Evolutionary conservation across 1,284 basidiomycete species (phyloP).

Genomic region (Ceratobasidium sp.): DNA sequence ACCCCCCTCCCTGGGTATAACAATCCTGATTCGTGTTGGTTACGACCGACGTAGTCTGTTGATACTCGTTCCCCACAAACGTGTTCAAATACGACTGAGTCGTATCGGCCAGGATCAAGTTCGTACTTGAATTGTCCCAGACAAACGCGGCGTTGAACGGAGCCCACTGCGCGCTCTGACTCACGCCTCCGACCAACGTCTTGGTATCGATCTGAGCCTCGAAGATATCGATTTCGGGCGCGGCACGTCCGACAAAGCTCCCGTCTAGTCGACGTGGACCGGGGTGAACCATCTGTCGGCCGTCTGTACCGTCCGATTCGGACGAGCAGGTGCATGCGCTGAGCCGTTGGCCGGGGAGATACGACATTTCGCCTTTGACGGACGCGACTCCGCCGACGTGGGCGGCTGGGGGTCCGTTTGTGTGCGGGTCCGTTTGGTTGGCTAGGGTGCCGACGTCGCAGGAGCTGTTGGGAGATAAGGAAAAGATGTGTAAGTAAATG

Average conservation of each 20-base stretch:
- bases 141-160: constrained; percentile 63
- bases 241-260: constrained; percentile 75
- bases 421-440: constrained; percentile 54
- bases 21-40: constrained; percentile 62
- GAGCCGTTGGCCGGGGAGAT: constrained; percentile 84
- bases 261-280: constrained; percentile 73
- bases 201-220: constrained; percentile 53
- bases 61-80: constrained; percentile 69
- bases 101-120: constrained; percentile 62
- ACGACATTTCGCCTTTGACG: constrained; percentile 65
- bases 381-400: constrained; percentile 55
- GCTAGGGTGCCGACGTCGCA: constrained; percentile 64
- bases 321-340: constrained; percentile 80
- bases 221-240: constrained; percentile 60
- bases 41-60: constrained; percentile 75
- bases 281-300: constrained; percentile 69
- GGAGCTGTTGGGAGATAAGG: constrained; percentile 24
- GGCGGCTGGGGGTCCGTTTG: constrained; percentile 54
- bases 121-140: constrained; percentile 50
- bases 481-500: too few relatives aligned
- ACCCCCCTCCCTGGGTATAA: constrained; percentile 62
- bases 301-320: constrained; percentile 46
- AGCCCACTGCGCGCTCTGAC: constrained; percentile 67
- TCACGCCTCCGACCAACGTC: constrained; percentile 63
- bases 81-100: constrained; percentile 63